These are phyloP conservation scores for Nakaseomyces delphensis DNA, from an alignment of 1,139 yeast genomes.

Conservation along the genomic window DNA sequence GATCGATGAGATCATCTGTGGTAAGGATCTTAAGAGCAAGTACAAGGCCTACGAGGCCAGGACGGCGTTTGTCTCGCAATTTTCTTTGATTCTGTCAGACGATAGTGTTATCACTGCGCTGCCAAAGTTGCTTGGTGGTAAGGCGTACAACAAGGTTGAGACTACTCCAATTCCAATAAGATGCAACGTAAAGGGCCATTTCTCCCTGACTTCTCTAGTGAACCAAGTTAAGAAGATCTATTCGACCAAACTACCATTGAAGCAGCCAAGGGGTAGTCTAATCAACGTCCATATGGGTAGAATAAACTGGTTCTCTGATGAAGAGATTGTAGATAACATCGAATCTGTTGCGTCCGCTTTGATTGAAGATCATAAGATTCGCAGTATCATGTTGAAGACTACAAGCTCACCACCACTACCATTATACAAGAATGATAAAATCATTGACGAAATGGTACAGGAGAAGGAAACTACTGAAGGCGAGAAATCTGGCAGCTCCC, in stretches of 20 bases:
- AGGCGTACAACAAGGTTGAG: constrained; percentile 54
- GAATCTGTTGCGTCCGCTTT: constrained; percentile 48
- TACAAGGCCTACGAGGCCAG: constrained; percentile 64
- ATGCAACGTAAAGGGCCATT: constrained; percentile 31
- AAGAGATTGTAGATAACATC: constrained; percentile 45
- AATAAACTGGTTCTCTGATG: constrained; percentile 35
- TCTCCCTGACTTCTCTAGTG: constrained; percentile 49
- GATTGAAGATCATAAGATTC: constrained; percentile 40
- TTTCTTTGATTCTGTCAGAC: constrained; percentile 74
- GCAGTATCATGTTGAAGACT: constrained; percentile 63
- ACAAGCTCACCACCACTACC: constrained; percentile 76
- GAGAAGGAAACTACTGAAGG: constrained; percentile 30
- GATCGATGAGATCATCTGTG: constrained; percentile 37
- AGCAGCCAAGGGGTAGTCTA: constrained; percentile 69
- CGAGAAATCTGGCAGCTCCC: constrained; percentile 27
- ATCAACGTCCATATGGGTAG: constrained; percentile 61
- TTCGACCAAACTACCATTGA: constrained; percentile 50
- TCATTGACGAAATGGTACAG: constrained; percentile 41
- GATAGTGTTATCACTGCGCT: constrained; percentile 70
- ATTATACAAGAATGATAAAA: constrained; percentile 56
- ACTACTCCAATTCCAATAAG: constrained; percentile 70
- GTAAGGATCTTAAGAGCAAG: constrained; percentile 53
- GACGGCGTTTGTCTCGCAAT: constrained; percentile 51
- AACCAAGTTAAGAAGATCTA: constrained; percentile 51
- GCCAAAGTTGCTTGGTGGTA: constrained; percentile 84